Conservation (phyloP, 768 basidiomycete species). For the Macrolepiota albuminosa region DNA sequence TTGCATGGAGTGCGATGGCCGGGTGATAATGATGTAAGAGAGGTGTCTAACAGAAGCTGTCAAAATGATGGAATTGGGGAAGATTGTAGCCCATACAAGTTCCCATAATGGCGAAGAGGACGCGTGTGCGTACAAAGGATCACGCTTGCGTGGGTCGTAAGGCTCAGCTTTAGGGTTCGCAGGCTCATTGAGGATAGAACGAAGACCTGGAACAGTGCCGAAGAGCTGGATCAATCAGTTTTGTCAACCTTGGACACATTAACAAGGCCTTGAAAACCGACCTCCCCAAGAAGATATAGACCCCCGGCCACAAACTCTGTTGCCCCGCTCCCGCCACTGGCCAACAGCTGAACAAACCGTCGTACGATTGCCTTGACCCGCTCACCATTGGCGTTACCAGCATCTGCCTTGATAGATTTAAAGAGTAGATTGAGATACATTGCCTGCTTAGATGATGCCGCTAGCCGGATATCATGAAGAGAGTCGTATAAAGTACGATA, state of each 20-base stretch:
- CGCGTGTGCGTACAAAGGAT: constrained; percentile 83
- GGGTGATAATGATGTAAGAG: constrained; percentile 89
- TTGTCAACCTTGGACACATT: neutral
- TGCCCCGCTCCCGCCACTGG: constrained; percentile 63
- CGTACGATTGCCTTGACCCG: constrained; percentile 79
- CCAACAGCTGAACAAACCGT: constrained; percentile 78
- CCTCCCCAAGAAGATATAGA: constrained; percentile 83
- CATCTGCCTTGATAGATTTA: constrained; percentile 75
- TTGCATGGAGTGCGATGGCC: constrained; percentile 79
- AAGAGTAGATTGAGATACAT: constrained; percentile 95
- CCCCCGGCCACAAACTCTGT: constrained; percentile 89
- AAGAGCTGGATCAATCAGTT: constrained; percentile 27
- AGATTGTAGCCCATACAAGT: constrained; percentile 49
- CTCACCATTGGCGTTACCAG: constrained; percentile 43
- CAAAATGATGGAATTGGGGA: neutral
- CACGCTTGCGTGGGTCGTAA: constrained; percentile 89
- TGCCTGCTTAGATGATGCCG: constrained; percentile 86
- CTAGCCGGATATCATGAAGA: constrained; percentile 75
- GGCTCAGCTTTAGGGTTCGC: constrained; percentile 22
- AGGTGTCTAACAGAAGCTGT: constrained; percentile 48
- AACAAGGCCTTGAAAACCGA: constrained; percentile 27
- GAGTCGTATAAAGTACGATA: constrained; percentile 89
- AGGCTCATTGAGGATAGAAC: constrained; percentile 31
- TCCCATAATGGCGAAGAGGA: constrained; percentile 84
- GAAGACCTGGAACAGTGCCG: constrained; percentile 36